Conservation (phyloP, 495 filamentous ascomycete genomes). For the Ramalina intermedia region DNA sequence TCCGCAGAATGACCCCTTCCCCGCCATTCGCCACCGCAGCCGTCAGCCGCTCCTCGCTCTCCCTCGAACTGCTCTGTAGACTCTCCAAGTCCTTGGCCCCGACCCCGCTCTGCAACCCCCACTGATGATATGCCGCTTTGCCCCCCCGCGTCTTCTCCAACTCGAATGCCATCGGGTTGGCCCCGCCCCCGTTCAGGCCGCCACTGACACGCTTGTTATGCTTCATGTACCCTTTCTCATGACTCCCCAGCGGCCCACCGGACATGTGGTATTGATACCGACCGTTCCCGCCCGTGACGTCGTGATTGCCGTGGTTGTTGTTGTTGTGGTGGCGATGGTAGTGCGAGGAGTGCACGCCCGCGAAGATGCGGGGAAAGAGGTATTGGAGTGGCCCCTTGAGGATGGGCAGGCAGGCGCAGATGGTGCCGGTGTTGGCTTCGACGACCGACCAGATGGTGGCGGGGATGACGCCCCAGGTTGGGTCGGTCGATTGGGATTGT, state of each 20-base stretch:
- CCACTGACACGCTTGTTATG: not conserved
- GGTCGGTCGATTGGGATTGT: not conserved
- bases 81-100: not conserved
- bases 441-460: slow-evolving; percentile 30
- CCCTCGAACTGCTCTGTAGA: not conserved
- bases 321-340: not conserved
- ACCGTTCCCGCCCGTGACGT: not conserved
- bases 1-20: not conserved
- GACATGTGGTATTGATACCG: not conserved
- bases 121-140: not conserved
- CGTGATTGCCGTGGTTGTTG: not conserved
- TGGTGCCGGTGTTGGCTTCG: slow-evolving; percentile 27
- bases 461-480: slow-evolving; percentile 16
- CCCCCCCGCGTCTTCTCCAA: not conserved
- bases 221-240: too few species aligned
- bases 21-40: not conserved
- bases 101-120: not conserved
- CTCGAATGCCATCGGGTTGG: not conserved
- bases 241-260: too few species aligned
- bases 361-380: slow-evolving; percentile 15
- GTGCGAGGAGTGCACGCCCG: not conserved
- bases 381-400: slow-evolving; percentile 15
- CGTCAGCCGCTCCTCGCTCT: not conserved
- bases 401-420: slow-evolving; percentile 30
- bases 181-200: not conserved